A percentile compares a stretch with the other conserved stretches of the same genome.
Conservation (phyloP, 1,284 basidiomycete genomes). For the Ganoderma lucidum region DNA sequence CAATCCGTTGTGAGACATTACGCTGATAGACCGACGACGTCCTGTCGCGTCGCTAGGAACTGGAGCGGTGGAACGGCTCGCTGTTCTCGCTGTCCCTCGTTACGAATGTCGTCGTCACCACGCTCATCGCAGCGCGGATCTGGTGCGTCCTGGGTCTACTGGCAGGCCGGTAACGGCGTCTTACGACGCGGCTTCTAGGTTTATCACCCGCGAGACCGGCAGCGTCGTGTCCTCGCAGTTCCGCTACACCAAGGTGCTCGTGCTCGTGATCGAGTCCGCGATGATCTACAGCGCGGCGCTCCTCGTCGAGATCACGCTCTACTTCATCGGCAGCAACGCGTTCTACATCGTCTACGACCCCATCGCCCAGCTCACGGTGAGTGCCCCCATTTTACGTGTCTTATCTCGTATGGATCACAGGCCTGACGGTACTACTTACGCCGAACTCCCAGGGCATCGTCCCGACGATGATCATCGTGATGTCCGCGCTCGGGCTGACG, state of each 20-base stretch:
- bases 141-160: constrained; percentile 38
- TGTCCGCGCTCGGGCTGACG: constrained; percentile 43
- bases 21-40: background rate
- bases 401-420: too few species aligned
- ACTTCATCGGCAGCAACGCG: constrained; percentile 47
- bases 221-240: constrained; percentile 31
- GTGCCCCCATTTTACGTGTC: too few species aligned
- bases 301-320: constrained; percentile 48
- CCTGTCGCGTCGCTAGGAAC: constrained; percentile 4
- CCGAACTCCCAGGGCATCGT: constrained; percentile 38
- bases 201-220: constrained; percentile 37
- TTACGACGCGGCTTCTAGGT: constrained; percentile 34
- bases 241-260: constrained; percentile 44
- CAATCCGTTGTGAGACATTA: background rate
- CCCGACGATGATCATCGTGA: constrained; percentile 45
- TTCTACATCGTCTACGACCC: constrained; percentile 53
- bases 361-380: constrained; percentile 51
- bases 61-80: constrained; percentile 47
- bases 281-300: constrained; percentile 50
- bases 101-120: constrained; percentile 47
- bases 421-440: too few species aligned
- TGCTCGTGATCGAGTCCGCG: constrained; percentile 50
- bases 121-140: constrained; percentile 45
- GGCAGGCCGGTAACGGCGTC: background rate
- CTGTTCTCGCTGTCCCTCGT: constrained; percentile 49